Evolutionary conservation across 331 rosid genomes (phyloP).

Genomic region (Dryas integrifolia): DNA sequence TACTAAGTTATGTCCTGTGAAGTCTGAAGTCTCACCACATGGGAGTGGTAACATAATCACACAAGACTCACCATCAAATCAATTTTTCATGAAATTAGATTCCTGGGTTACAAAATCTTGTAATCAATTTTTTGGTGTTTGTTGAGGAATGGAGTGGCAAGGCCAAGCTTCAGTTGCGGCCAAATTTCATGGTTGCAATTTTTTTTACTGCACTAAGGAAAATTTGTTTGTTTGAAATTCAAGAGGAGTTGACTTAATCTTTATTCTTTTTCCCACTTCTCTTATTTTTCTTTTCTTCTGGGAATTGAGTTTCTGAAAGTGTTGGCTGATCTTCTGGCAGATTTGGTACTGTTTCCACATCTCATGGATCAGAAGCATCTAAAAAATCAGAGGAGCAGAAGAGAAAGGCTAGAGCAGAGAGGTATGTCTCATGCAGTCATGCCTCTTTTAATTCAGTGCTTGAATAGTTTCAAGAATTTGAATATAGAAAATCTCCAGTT

Average conservation of each 20-base stretch:
- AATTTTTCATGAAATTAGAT: no score
- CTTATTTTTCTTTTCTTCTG: neutral
- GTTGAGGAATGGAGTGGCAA: neutral
- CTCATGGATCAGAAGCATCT: slow-evolving; percentile 46
- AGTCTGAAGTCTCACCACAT: neutral
- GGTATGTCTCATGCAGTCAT: slow-evolving; percentile 36
- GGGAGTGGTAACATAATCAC: neutral
- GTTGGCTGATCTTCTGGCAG: slow-evolving; percentile 32
- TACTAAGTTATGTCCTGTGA: neutral
- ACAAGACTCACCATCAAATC: neutral
- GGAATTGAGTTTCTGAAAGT: slow-evolving; percentile 1
- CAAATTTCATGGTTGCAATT: neutral
- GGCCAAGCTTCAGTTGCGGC: neutral
- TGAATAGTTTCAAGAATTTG: neutral
- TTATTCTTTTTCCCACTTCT: neutral
- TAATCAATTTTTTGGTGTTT: neutral
- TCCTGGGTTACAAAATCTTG: no score
- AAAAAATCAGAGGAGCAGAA: slow-evolving; percentile 65
- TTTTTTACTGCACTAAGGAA: neutral
- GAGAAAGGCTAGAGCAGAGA: slow-evolving; percentile 91
- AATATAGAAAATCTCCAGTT: neutral
- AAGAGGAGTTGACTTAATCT: neutral
- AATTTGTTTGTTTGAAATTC: neutral
- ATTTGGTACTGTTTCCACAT: slow-evolving; percentile 56
- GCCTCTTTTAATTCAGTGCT: neutral